Conservation (phyloP, 179 eudicot genomes). For the Vitellaria paradoxa region DNA sequence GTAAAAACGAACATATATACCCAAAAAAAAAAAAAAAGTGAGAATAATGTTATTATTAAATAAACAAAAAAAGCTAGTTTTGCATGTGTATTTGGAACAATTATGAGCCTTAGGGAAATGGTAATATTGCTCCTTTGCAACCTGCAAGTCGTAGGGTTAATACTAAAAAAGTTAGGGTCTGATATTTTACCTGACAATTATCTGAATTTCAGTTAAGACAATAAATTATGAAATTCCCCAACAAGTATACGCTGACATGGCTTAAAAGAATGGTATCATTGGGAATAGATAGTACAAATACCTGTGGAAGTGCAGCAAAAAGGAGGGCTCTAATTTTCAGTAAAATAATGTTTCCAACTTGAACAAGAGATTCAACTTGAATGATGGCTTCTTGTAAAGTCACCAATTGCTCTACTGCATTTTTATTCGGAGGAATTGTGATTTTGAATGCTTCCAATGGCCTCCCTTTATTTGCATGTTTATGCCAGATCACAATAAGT, state of each 20-base stretch:
- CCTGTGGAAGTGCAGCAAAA: constrained; percentile 76
- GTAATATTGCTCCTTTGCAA: no score
- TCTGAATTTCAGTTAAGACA: neutral
- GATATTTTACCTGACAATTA: neutral
- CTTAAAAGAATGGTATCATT: neutral
- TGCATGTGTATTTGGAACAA: no score
- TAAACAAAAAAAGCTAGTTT: no score
- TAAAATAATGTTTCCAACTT: constrained; percentile 60
- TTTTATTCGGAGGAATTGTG: constrained; percentile 59
- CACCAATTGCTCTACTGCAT: constrained; percentile 81
- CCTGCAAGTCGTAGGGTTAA: no score
- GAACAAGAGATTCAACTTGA: constrained; percentile 70
- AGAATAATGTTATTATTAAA: no score
- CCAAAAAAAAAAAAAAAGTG: no score
- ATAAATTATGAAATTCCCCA: neutral
- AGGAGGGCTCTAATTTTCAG: constrained; percentile 72
- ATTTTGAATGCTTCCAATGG: constrained; percentile 61
- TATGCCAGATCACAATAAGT: constrained; percentile 61
- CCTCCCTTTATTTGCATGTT: constrained; percentile 44
- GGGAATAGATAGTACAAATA: constrained; percentile 19
- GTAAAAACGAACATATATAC: no score
- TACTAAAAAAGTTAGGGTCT: no score
- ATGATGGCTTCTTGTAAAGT: constrained; percentile 72
- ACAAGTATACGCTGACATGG: neutral
- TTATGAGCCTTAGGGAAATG: no score